Percentiles rank a stretch among this genome's conserved stretches.
phyloP scores from a whole-genome alignment of 2,329 filamentous ascomycete species.

The Talaromyces sp. region DNA sequence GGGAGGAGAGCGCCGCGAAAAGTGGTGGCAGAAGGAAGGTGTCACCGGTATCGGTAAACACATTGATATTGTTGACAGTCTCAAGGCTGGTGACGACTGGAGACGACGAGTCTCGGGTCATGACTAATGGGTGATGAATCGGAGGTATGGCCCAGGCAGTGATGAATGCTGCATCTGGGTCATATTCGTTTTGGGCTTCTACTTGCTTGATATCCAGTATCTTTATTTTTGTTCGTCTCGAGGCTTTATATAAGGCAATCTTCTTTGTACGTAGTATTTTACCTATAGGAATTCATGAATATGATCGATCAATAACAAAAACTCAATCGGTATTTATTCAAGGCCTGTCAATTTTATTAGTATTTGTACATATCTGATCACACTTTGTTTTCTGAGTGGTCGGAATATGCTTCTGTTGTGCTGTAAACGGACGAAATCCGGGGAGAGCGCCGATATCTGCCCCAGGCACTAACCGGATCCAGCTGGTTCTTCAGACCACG shows the following conservation, averaged over 20 bases:
- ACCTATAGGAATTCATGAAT: background rate
- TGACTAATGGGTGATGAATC: slow-evolving; percentile 38
- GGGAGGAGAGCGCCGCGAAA: slow-evolving; percentile 35
- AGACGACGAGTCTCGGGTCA: slow-evolving; percentile 68
- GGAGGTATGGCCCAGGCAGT: slow-evolving; percentile 23
- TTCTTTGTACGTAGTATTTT: slow-evolving; percentile 9
- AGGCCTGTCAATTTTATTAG: background rate
- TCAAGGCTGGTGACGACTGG: slow-evolving; percentile 84
- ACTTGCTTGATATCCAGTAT: slow-evolving; percentile 25
- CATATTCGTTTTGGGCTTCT: slow-evolving; percentile 17
- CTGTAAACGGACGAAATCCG: slow-evolving; percentile 6
- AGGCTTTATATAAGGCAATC: background rate
- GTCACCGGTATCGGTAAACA: slow-evolving; percentile 83
- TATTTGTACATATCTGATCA: too few species aligned
- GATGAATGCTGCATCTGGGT: slow-evolving; percentile 18
- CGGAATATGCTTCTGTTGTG: background rate
- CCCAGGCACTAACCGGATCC: slow-evolving; percentile 14
- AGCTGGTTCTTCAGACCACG: slow-evolving; percentile 9
- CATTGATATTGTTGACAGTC: slow-evolving; percentile 81
- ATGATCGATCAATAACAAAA: background rate
- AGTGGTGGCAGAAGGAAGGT: slow-evolving; percentile 66
- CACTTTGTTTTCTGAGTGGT: background rate
- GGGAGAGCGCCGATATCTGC: slow-evolving; percentile 7
- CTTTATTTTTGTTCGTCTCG: slow-evolving; percentile 25
- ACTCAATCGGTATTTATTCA: background rate